Evolutionary conservation across 2,329 filamentous ascomycete species (phyloP), one percentile per base, ranked within the genome.

Genomic region (Proliferodiscus dingleyae): DNA sequence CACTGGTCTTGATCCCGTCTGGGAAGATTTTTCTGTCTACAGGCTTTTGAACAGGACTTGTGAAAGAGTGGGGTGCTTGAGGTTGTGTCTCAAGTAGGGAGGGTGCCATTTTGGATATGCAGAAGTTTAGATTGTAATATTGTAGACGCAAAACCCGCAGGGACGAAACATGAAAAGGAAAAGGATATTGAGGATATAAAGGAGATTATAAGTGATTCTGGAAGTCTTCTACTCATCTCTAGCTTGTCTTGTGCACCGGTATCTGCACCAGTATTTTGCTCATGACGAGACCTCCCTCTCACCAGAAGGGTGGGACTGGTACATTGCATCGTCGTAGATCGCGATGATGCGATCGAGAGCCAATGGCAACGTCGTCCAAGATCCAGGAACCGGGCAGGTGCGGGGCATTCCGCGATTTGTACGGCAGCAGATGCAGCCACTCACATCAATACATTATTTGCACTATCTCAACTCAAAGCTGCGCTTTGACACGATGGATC

Each of bases 1-100:
- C 87, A 0, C 83, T 75, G 0, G 74, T 77, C 42, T 63, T 64
- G 46, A 64, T 63, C 1, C 61, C 61, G 37, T 64, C 62, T 2
- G 59, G 62, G 48, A 64, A 64, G 24, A 62, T 56, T 41, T 62
- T 61, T 19, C 42, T 58, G 42, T 64, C 52, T 9, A 55, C 45
- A 10, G 24, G 1, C 26, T 47, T 53, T 23, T 52, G 50, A 16
- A 41, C 37, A 30, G 53, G 49, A 36, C 41, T 50, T 18, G 39
- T 48, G 11, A 57, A 38, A 32, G 46, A 42, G 34, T 54, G 51
- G 32, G 52, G 53, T 40, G 54, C 49, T 28, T 16, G 33, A 15
- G 54, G 45, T 18, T 46, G 54, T 6, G 47, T 50, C 30, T 57
- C 51, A 29, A 54, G 49, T 24, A 55, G 28, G 32, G 53, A 55